These are phyloP conservation scores for Argentina anserina DNA, from an alignment of 306 rosid genomes.

Conservation along the genomic window DNA sequence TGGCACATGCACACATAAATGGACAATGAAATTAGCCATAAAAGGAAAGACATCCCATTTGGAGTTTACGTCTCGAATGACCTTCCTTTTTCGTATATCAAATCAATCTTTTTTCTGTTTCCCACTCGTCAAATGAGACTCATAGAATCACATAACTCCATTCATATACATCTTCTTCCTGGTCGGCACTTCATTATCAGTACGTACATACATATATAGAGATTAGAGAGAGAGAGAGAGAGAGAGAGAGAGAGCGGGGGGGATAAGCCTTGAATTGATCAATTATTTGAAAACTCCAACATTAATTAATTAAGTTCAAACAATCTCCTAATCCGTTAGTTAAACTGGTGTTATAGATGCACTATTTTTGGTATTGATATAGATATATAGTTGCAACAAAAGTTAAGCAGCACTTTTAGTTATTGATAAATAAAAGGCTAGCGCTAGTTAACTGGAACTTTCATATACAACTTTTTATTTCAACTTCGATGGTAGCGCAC, in stretches of 20 bases:
- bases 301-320: not conserved
- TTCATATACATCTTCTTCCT: not conserved
- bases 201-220: not conserved
- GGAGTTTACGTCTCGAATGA: not conserved
- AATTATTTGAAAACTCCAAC: not conserved
- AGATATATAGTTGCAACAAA: not conserved
- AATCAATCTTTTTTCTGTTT: not conserved
- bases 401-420: not conserved
- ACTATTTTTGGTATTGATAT: not conserved
- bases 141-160: not conserved
- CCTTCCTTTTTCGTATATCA: not conserved
- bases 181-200: constrained; percentile 1
- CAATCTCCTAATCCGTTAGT: not conserved
- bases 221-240: no score
- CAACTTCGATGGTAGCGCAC: not conserved
- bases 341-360: not conserved
- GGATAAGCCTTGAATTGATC: not conserved
- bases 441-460: not conserved
- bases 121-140: not conserved
- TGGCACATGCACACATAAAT: constrained; percentile 1
- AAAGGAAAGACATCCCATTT: constrained; percentile 2
- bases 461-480: not conserved
- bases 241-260: no score
- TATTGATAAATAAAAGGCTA: not conserved
- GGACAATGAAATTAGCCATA: not conserved